Conservation (phyloP, 441 rosid genomes). For the Caryocar brasiliense region DNA sequence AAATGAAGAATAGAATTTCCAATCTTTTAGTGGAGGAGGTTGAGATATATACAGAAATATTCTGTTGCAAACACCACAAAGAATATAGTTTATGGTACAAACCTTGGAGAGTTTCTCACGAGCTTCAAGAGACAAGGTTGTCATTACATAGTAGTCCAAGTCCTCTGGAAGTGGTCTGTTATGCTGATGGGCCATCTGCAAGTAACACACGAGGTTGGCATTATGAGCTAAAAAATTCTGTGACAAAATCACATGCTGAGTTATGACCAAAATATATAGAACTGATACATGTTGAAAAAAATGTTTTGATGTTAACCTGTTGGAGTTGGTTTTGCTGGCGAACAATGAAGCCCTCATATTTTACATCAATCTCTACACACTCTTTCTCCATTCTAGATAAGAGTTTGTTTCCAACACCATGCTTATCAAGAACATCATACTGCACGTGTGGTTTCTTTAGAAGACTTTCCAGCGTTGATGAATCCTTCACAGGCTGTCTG, state of each 20-base stretch:
- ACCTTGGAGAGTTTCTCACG: conserved; percentile 98
- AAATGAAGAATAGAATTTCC: background rate
- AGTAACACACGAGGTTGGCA: conserved; percentile 3
- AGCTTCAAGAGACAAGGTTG: conserved; percentile 77
- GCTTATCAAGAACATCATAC: conserved; percentile 66
- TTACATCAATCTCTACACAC: conserved; percentile 87
- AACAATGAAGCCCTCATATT: conserved; percentile 86
- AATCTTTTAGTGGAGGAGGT: background rate
- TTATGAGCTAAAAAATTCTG: no score
- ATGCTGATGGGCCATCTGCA: conserved; percentile 78
- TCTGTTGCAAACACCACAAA: background rate
- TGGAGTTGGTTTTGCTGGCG: conserved; percentile 78
- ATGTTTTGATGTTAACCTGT: no score
- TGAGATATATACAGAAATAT: background rate
- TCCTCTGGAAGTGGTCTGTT: conserved; percentile 74
- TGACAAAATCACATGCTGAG: no score
- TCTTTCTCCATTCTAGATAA: conserved; percentile 70
- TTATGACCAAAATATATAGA: no score
- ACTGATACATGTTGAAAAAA: no score
- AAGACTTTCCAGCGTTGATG: conserved; percentile 72
- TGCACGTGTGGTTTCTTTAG: conserved; percentile 88
- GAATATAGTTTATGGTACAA: conserved; percentile 7
- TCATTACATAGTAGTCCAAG: conserved; percentile 83
- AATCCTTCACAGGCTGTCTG: conserved; percentile 76
- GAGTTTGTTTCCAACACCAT: conserved; percentile 71